Conservation (phyloP, 805 yeast species). For the Metschnikowia bowlesiae region DNA sequence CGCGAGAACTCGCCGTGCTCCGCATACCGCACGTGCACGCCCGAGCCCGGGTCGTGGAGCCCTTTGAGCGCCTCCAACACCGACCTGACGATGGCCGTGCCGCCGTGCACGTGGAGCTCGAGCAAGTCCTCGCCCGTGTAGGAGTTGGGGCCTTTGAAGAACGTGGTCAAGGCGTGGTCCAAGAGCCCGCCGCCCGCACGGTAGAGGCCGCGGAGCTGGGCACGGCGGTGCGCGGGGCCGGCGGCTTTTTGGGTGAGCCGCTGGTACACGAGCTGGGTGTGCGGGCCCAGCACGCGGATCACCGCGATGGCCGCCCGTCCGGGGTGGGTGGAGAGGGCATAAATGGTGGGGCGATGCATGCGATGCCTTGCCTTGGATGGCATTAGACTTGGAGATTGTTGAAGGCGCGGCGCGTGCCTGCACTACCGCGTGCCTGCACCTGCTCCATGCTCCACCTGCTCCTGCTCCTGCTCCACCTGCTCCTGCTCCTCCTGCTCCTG, state of each 20-base stretch:
- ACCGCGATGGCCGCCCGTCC: slow-evolving; percentile 85
- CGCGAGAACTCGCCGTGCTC: slow-evolving; percentile 90
- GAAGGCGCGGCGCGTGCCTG: too few relatives aligned
- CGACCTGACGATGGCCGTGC: slow-evolving; percentile 73
- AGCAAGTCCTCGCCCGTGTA: slow-evolving; percentile 91
- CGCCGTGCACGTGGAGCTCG: slow-evolving; percentile 94
- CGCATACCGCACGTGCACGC: slow-evolving; percentile 63
- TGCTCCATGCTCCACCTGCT: too few relatives aligned
- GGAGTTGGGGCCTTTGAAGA: slow-evolving; percentile 67
- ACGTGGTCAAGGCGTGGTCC: slow-evolving; percentile 74
- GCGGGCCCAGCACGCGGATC: slow-evolving; percentile 75
- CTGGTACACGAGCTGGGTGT: slow-evolving; percentile 42
- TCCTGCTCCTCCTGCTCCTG: too few relatives aligned
- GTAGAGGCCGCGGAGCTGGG: slow-evolving; percentile 57
- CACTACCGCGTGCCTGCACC: too few relatives aligned
- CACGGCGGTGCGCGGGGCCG: slow-evolving; percentile 46
- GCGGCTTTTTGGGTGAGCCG: slow-evolving; percentile 40
- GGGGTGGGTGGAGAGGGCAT: slow-evolving; percentile 83
- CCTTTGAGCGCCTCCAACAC: slow-evolving; percentile 58
- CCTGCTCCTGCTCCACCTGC: too few relatives aligned
- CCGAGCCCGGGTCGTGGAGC: slow-evolving; percentile 43
- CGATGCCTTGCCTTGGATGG: background rate
- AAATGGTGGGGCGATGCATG: slow-evolving; percentile 59
- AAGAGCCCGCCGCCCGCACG: slow-evolving; percentile 43
- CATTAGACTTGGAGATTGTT: background rate